Evolutionary conservation across 2,329 filamentous ascomycete genomes (phyloP), one percentile per base, ranked within the genome.

Genomic region (Apiospora phragmitis): DNA sequence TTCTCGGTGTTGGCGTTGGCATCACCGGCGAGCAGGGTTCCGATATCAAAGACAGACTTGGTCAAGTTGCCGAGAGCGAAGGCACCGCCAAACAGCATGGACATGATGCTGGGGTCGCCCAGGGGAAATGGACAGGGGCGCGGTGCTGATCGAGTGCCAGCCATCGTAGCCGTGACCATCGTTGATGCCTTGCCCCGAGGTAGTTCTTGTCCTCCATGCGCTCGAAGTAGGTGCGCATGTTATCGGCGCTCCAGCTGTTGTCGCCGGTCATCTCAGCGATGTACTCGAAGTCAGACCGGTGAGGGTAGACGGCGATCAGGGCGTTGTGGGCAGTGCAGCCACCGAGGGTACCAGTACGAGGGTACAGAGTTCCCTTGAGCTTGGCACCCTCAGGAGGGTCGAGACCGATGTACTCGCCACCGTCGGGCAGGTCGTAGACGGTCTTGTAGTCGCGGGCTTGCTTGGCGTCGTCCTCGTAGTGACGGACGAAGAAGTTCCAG

Each of bases 401-500:
- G 14, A 85, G 80, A 18, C 88, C 88, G 18, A 83, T 85, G 74
- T 89, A 89, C 21, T 83, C 76, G 3, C 78, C 76, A 24, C 87
- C 87, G 65, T 85, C 79, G 0, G 84, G 80, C 1, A 85, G 86
- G 6, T 82, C 76, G 76, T 89, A 91, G 3, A 85, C 85, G 55
- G 87, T 87, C 81, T 91, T 91, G 74, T 79, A 86, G 76, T 91
- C 88, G 55, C 81, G 80, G 29, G 84, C 81, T 74, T 89, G 86
- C 55, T 85, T 83, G 21, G 78, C 77, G 47, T 87, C 80, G 71
- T 90, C 84, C 18, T 83, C 81, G 75, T 90, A 91, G 77, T 91
- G 89, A 51, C 84, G 84, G 49, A 91, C 88, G 72, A 86, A 91
- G 79, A 89, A 91, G 80, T 90, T 87, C 89, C 89, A 91, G 42